Conservation (phyloP, 2,329 filamentous ascomycete species). For the Fusarium oligoseptatum region DNA sequence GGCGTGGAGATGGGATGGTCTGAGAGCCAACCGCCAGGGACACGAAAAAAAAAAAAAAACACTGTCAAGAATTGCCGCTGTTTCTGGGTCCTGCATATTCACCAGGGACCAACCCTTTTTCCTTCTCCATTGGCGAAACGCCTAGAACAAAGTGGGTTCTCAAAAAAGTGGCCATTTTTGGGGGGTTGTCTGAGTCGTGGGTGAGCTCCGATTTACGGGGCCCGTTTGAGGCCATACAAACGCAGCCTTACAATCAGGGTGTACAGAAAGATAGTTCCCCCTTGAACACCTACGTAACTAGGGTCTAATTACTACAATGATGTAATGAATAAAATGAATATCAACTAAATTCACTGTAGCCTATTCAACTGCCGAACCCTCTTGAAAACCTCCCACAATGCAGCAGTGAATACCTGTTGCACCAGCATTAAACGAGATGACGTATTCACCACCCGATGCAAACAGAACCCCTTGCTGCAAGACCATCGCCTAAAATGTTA, state of each 20-base stretch:
- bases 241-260: neutral
- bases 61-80: constrained; percentile 17
- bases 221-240: neutral
- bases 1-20: neutral
- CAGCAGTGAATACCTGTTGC: neutral
- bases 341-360: neutral
- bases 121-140: constrained; percentile 25
- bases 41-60: neutral
- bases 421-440: neutral
- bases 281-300: neutral
- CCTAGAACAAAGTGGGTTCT: constrained; percentile 41
- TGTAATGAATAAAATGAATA: neutral
- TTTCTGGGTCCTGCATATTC: neutral
- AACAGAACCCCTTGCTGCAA: constrained; percentile 4
- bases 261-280: neutral
- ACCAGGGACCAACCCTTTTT: neutral
- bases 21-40: neutral
- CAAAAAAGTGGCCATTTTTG: neutral
- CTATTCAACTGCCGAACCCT: neutral
- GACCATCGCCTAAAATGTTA: constrained; percentile 18
- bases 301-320: neutral
- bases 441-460: constrained; percentile 24
- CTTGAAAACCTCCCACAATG: no score
- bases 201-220: constrained; percentile 30
- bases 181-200: neutral